A percentile compares a stretch with the other conserved stretches of the same genome.
Conservation (phyloP, 2,329 filamentous ascomycete genomes). For the Pseudocercospora ulei region DNA sequence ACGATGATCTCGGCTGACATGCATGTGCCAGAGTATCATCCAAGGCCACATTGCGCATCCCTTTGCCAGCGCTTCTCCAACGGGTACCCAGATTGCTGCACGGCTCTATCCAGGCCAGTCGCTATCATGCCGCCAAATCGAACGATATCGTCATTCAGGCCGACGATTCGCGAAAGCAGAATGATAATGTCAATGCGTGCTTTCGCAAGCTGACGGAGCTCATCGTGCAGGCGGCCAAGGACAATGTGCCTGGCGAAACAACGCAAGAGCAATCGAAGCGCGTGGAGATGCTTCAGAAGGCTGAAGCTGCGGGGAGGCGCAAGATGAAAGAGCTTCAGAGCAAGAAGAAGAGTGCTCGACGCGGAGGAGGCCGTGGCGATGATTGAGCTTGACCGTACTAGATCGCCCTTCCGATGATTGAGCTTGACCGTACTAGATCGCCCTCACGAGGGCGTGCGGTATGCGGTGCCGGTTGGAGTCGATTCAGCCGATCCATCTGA, state of each 20-base stretch:
- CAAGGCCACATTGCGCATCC: slow-evolving; percentile 54
- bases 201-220: slow-evolving; percentile 50
- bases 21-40: slow-evolving; percentile 49
- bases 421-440: neutral
- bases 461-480: neutral
- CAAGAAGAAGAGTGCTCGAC: slow-evolving; percentile 51
- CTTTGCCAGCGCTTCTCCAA: slow-evolving; percentile 45
- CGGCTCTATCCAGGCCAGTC: slow-evolving; percentile 43
- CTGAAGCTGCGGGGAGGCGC: slow-evolving; percentile 50
- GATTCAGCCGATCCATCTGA: slow-evolving; percentile 5
- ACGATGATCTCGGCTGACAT: neutral
- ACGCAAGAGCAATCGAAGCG: slow-evolving; percentile 47
- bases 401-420: neutral
- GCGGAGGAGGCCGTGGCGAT: slow-evolving; percentile 33
- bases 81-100: slow-evolving; percentile 49
- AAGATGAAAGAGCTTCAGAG: slow-evolving; percentile 53
- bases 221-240: slow-evolving; percentile 44
- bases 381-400: slow-evolving; percentile 24
- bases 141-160: slow-evolving; percentile 52
- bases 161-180: slow-evolving; percentile 54
- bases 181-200: slow-evolving; percentile 51
- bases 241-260: slow-evolving; percentile 52
- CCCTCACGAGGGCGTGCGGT: neutral
- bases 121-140: slow-evolving; percentile 48
- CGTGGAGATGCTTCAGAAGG: slow-evolving; percentile 49